A percentile compares a stretch with the other conserved stretches of the same genome.
Evolutionary conservation across 1,284 basidiomycete species (phyloP).

Genomic region (Malassezia brasiliensis): DNA sequence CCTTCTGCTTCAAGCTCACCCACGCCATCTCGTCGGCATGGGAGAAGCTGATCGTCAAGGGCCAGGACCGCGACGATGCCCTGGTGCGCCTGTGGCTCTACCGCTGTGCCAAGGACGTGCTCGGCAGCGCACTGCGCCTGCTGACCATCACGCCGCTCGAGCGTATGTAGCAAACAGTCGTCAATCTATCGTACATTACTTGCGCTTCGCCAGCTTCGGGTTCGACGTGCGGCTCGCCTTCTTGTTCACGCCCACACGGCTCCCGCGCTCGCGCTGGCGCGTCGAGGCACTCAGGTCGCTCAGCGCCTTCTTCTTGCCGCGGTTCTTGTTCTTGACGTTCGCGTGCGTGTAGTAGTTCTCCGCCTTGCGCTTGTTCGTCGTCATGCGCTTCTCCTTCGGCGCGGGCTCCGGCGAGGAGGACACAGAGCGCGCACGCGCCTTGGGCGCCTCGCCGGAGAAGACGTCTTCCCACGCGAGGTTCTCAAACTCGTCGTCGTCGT

Average conservation of each 20-base stretch:
- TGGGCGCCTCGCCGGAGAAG: conserved; percentile 46
- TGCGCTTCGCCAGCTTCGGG: conserved; percentile 10
- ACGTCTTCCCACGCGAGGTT: conserved; percentile 75
- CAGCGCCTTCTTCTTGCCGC: conserved; percentile 49
- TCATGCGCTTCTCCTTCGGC: conserved; percentile 37
- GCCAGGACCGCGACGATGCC: conserved; percentile 62
- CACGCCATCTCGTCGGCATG: conserved; percentile 79
- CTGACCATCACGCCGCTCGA: conserved; percentile 70
- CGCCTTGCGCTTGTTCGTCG: conserved; percentile 60
- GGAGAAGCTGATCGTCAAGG: conserved; percentile 75
- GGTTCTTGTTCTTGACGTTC: conserved; percentile 49
- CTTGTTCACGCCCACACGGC: conserved; percentile 35
- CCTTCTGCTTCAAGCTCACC: conserved; percentile 64
- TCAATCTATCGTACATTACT: neutral
- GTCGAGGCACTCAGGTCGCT: conserved; percentile 14
- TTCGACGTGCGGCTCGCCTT: conserved; percentile 22
- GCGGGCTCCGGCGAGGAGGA: neutral
- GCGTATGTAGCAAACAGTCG: conserved; percentile 62
- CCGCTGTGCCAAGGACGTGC: conserved; percentile 74
- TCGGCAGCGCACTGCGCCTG: conserved; percentile 74
- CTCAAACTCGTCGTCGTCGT: conserved; percentile 49
- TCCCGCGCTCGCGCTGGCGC: conserved; percentile 26
- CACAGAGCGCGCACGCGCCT: conserved; percentile 19
- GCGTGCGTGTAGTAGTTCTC: conserved; percentile 69
- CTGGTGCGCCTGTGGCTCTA: conserved; percentile 84